Base-by-base conservation (phyloP, 257 asterid genomes). In the Henckelia pumila region DNA sequence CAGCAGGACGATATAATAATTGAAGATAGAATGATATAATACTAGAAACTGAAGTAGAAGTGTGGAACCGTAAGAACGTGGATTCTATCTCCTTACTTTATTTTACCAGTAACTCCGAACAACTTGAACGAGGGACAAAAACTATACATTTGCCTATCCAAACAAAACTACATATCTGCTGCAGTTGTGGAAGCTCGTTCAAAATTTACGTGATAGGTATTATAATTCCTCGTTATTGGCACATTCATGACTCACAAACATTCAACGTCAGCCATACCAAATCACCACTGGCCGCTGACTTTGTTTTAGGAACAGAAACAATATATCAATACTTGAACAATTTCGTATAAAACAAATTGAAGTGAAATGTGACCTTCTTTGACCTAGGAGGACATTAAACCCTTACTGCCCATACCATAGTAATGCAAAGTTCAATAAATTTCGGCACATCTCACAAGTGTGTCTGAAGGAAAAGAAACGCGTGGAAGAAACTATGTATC, bases 361-460 rank as follows among this genome's bases (percentile, higher is more conserved):
- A 13, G 23, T 33, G 21, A 52, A 44, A 66, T 37, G 56, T 19
- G 25, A 30, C 10, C 6, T 33, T 63, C 32, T 8, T 26, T 47
- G 64, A 50, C 6, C 55, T 50, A 7, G 23, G 65, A 49, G 58
- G 68, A 47, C 44, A 66, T 11, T 25, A 25, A 24, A 11, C 64
- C 75, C 40, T 28, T 5, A 35, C 53, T 2, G 29, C 47, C 28
- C 70, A 35, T 9, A 5, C 24, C 19, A 59, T 13, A 1, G 67
- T 44, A 61, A 44, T 1, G 17, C 11, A 24, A 59, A 10, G 19
- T 35, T 25, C 59, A 20, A 32, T 24, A 62, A 62, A 52, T 52
- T 50, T 29, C 28, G 16, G 30, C 57, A 17, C 28, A 71, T 23
- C 17, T 6, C 7, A 50, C 56, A 29, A 21, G 61, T n/a, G 19